A percentile compares a stretch with the other conserved stretches of the same genome.
These are phyloP conservation scores for Austroboletus niveus DNA, from an alignment of 1,284 basidiomycete species.

Conservation along the genomic window DNA sequence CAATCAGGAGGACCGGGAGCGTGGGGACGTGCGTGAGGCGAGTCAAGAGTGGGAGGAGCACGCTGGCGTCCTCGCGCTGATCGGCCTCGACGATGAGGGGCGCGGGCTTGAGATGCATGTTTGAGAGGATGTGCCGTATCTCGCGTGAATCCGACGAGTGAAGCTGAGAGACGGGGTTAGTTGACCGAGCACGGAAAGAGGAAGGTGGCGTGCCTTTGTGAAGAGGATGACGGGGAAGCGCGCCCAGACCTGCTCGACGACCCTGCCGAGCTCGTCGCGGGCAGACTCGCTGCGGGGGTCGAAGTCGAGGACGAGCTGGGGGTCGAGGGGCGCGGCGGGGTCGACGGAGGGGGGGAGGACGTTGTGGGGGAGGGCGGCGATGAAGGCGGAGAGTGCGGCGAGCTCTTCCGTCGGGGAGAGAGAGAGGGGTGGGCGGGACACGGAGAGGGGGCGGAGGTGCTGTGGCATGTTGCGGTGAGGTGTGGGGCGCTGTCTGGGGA, in stretches of 20 bases:
- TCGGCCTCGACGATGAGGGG: constrained; percentile 78
- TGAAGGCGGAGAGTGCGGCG: constrained; percentile 74
- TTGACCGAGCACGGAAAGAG: constrained; percentile 6
- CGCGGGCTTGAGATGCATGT: constrained; percentile 61
- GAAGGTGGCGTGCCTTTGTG: constrained; percentile 54
- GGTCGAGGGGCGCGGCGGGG: constrained; percentile 66
- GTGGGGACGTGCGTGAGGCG: constrained; percentile 55
- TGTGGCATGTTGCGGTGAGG: constrained; percentile 30
- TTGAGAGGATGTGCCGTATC: constrained; percentile 58
- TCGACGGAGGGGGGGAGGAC: constrained; percentile 69
- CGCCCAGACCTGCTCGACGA: constrained; percentile 64
- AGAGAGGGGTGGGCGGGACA: constrained; percentile 38
- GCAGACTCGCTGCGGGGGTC: constrained; percentile 63
- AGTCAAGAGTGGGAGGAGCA: constrained; percentile 46
- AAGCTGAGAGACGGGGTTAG: constrained; percentile 36
- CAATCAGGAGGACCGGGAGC: constrained; percentile 71
- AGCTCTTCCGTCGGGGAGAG: constrained; percentile 67
- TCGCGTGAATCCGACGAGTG: constrained; percentile 67
- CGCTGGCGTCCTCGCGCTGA: constrained; percentile 51
- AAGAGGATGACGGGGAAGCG: constrained; percentile 78
- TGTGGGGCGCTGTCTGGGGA: constrained; percentile 12
- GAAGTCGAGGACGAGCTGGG: constrained; percentile 80
- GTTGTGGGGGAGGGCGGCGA: constrained; percentile 78
- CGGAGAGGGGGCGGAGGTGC: constrained; percentile 17
- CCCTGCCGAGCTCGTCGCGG: constrained; percentile 52